Percentiles rank a stretch among this genome's conserved stretches.
Conservation (phyloP, 1,284 basidiomycete genomes). For the Macrocystidia cucumis region DNA sequence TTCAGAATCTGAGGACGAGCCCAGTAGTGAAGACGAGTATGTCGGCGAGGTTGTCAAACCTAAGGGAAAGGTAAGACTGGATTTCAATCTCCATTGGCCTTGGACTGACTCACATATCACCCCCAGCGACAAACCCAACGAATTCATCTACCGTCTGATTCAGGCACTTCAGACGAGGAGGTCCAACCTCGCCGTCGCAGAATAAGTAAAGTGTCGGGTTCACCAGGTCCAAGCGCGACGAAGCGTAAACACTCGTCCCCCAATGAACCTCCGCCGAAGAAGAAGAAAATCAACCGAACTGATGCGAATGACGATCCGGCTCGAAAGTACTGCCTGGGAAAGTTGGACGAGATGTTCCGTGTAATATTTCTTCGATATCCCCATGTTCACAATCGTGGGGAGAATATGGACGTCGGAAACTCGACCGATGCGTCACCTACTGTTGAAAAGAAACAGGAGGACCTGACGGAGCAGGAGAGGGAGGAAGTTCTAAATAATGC, state of each 20-base stretch:
- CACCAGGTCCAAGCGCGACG: slow-evolving; percentile 20
- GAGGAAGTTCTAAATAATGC: slow-evolving; percentile 42
- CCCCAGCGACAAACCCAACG: slow-evolving; percentile 31
- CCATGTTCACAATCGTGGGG: slow-evolving; percentile 24
- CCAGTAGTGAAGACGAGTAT: slow-evolving; percentile 64
- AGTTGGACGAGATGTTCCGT: slow-evolving; percentile 60
- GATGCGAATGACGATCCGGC: slow-evolving; percentile 55
- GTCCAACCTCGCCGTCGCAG: slow-evolving; percentile 18
- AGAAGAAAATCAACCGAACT: slow-evolving; percentile 32
- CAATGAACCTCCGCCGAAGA: slow-evolving; percentile 29
- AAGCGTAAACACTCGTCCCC: slow-evolving; percentile 34
- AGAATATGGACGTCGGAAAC: slow-evolving; percentile 10
- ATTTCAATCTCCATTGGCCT: slow-evolving; percentile 11
- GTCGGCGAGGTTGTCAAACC: slow-evolving; percentile 35
- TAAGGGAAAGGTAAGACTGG: slow-evolving; percentile 37
- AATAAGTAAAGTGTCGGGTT: slow-evolving; percentile 18
- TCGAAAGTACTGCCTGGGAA: slow-evolving; percentile 69
- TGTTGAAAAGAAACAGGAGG: slow-evolving; percentile 30
- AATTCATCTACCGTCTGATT: slow-evolving; percentile 35
- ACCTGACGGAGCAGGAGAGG: slow-evolving; percentile 54
- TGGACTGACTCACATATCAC: slow-evolving; percentile 13
- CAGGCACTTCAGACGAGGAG: slow-evolving; percentile 21
- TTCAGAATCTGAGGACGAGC: slow-evolving; percentile 45
- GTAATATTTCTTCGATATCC: slow-evolving; percentile 66
- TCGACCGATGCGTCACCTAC: slow-evolving; percentile 9